Percentiles rank a stretch among this genome's conserved stretches.
phyloP scores from a whole-genome alignment of 2,329 filamentous ascomycete species.

The Microascus cirrosus region DNA sequence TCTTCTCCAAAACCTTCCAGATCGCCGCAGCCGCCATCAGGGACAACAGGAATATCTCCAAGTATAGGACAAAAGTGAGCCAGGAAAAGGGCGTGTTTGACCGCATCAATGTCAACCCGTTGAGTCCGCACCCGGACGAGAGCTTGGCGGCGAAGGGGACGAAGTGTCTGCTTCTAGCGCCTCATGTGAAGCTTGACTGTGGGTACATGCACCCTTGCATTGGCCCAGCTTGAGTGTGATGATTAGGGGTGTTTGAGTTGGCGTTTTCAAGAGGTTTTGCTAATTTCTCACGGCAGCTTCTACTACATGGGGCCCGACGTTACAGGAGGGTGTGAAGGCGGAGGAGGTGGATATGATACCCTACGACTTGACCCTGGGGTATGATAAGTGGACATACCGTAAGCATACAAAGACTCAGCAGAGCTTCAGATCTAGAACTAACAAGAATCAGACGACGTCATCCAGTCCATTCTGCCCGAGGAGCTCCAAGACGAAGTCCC shows the following conservation, averaged over 20 bases:
- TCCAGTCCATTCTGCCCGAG: conserved; percentile 69
- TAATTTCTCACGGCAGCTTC: conserved; percentile 22
- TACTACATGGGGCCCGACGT: conserved; percentile 63
- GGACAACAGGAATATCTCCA: conserved; percentile 64
- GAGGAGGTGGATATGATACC: conserved; percentile 62
- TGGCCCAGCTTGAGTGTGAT: background rate
- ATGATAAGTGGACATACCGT: conserved; percentile 81
- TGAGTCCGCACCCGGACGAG: conserved; percentile 52
- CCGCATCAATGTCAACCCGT: conserved; percentile 49
- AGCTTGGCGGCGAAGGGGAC: conserved; percentile 39
- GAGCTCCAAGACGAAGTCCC: conserved; percentile 73
- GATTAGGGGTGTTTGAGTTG: background rate
- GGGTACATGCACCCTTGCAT: background rate
- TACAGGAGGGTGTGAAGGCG: conserved; percentile 57
- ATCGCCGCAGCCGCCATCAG: conserved; percentile 69
- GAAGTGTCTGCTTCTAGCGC: conserved; percentile 51
- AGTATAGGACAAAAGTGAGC: conserved; percentile 54
- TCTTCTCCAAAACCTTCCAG: conserved; percentile 69
- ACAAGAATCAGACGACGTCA: conserved; percentile 57
- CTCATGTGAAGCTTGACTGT: conserved; percentile 44
- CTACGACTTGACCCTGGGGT: conserved; percentile 66
- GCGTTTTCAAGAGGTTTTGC: background rate
- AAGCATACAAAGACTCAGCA: conserved; percentile 16
- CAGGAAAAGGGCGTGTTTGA: conserved; percentile 45
- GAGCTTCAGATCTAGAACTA: conserved; percentile 5